A percentile compares a stretch with the other conserved stretches of the same genome.
These are phyloP conservation scores for Pythium folliculosum DNA, from an alignment of 352 stramenopile species.

Conservation along the genomic window DNA sequence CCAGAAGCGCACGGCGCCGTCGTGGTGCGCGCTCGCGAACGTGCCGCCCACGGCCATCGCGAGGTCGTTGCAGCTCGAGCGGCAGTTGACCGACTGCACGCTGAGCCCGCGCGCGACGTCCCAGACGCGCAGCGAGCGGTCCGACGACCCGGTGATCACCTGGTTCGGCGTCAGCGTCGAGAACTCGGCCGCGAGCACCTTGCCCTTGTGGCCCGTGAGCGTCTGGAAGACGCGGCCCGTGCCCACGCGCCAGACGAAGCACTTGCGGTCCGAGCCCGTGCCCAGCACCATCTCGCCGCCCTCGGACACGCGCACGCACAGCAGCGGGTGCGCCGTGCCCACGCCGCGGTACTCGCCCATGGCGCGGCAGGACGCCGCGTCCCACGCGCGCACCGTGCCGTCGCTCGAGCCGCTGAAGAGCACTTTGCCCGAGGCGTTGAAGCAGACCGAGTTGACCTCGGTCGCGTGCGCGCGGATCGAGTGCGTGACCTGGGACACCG, in stretches of 20 bases:
- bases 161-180: constrained; percentile 52
- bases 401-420: constrained; percentile 84
- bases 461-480: constrained; percentile 77
- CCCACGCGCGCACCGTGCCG: constrained; percentile 80
- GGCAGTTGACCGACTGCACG: constrained; percentile 74
- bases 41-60: constrained; percentile 57
- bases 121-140: constrained; percentile 80
- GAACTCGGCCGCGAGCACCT: constrained; percentile 82
- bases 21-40: constrained; percentile 79
- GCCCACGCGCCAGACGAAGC: constrained; percentile 82
- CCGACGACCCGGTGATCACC: constrained; percentile 77
- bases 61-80: constrained; percentile 84
- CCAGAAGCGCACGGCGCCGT: constrained; percentile 80
- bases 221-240: constrained; percentile 82
- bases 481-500: constrained; percentile 49
- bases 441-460: constrained; percentile 85
- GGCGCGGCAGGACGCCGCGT: constrained; percentile 45
- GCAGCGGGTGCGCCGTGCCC: constrained; percentile 76
- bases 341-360: constrained; percentile 80
- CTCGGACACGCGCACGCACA: constrained; percentile 79
- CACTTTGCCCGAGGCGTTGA: constrained; percentile 81
- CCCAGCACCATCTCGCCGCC: constrained; percentile 77
- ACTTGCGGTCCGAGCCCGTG: constrained; percentile 84
- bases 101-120: constrained; percentile 64
- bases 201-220: constrained; percentile 82